Conservation (phyloP, 2,329 filamentous ascomycete genomes). For the Ceratocystis lukuohia region DNA sequence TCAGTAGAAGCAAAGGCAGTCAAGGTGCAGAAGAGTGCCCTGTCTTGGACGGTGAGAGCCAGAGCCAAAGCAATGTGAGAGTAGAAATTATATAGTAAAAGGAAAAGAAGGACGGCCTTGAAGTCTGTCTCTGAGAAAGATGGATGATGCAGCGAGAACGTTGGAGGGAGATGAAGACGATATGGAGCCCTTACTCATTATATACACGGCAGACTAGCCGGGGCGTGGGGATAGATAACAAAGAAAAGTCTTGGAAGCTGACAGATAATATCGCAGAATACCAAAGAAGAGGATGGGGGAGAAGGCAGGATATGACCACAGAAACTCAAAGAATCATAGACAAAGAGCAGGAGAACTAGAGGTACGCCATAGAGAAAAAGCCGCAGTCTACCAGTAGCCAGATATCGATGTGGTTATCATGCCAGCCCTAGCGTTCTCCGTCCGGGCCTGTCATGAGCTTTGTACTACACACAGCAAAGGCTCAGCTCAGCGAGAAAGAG, state of each 20-base stretch:
- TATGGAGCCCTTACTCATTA: background rate
- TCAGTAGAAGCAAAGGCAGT: too few species aligned
- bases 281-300: background rate
- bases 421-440: too few species aligned
- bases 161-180: background rate
- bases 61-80: too few species aligned
- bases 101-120: background rate
- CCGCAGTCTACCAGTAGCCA: background rate
- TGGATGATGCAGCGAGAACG: background rate
- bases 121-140: background rate
- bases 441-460: too few species aligned
- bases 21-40: too few species aligned
- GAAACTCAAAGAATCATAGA: background rate
- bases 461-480: background rate
- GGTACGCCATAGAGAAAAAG: background rate
- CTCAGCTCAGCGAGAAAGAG: background rate
- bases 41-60: too few species aligned
- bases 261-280: background rate
- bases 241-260: background rate
- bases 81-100: too few species aligned
- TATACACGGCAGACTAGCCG: background rate
- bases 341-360: background rate
- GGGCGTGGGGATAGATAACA: background rate
- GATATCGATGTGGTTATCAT: too few species aligned
- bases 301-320: background rate